A percentile compares a stretch with the other conserved stretches of the same genome.
Evolutionary conservation across 2,329 filamentous ascomycete genomes (phyloP).

Genomic region (Biscogniauxia mediterranea): DNA sequence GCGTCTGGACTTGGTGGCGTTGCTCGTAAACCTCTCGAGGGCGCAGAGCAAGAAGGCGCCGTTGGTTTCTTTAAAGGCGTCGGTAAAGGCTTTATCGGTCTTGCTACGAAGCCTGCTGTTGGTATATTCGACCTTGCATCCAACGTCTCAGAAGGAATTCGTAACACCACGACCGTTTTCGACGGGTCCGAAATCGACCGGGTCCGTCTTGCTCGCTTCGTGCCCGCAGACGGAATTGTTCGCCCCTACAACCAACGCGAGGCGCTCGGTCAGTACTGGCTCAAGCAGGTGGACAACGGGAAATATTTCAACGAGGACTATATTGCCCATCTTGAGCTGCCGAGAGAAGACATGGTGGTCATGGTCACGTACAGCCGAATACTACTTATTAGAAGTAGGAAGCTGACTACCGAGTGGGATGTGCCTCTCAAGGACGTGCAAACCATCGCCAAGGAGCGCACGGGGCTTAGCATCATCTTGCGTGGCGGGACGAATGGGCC

Average conservation of each 20-base stretch:
- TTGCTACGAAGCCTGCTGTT: constrained; percentile 96
- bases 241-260: constrained; percentile 93
- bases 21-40: constrained; percentile 89
- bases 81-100: constrained; percentile 86
- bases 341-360: constrained; percentile 81
- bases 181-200: constrained; percentile 92
- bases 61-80: constrained; percentile 97
- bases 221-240: constrained; percentile 88
- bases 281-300: constrained; percentile 96
- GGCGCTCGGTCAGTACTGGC: constrained; percentile 95
- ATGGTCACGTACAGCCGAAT: constrained; percentile 88
- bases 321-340: constrained; percentile 92
- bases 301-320: constrained; percentile 98
- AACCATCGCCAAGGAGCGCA: constrained; percentile 95
- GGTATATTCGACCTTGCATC: constrained; percentile 96
- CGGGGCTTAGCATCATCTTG: constrained; percentile 83
- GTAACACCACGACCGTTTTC: constrained; percentile 98
- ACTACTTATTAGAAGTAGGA: constrained; percentile 83
- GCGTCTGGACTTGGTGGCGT: constrained; percentile 92
- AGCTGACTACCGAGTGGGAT: constrained; percentile 90
- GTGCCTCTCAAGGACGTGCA: constrained; percentile 93
- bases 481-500: constrained; percentile 91
- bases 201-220: constrained; percentile 88
- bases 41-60: constrained; percentile 91
- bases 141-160: constrained; percentile 94